These are phyloP conservation scores for Hypoxylon sp. DNA, from an alignment of 2,329 filamentous ascomycete genomes.

Conservation along the genomic window DNA sequence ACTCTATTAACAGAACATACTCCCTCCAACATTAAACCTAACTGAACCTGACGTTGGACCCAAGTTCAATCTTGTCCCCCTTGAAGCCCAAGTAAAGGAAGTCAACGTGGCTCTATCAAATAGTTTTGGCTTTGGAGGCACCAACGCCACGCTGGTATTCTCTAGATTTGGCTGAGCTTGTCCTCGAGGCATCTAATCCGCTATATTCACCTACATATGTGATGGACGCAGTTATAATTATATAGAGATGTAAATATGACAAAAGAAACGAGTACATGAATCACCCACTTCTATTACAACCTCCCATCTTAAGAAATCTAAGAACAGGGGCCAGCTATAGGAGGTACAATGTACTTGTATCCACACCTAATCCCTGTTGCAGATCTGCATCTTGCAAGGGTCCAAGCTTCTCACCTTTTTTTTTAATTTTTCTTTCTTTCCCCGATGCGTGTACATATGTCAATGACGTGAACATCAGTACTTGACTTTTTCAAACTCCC, in stretches of 20 bases:
- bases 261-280: slow-evolving; percentile 9
- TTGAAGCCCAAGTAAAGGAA: slow-evolving; percentile 76
- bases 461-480: slow-evolving; percentile 41
- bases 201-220: neutral
- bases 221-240: neutral
- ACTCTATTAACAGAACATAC: slow-evolving; percentile 69
- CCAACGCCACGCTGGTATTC: slow-evolving; percentile 92
- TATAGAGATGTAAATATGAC: slow-evolving; percentile 7
- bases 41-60: slow-evolving; percentile 75
- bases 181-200: neutral
- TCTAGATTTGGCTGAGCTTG: slow-evolving; percentile 52
- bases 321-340: no score
- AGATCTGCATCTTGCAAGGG: slow-evolving; percentile 31
- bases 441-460: slow-evolving; percentile 37
- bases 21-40: slow-evolving; percentile 92
- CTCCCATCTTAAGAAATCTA: no score
- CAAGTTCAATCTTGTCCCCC: slow-evolving; percentile 88
- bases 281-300: neutral
- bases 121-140: slow-evolving; percentile 98
- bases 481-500: slow-evolving; percentile 5
- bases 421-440: slow-evolving; percentile 23
- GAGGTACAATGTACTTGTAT: slow-evolving; percentile 25
- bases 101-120: slow-evolving; percentile 88
- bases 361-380: slow-evolving; percentile 32
- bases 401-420: slow-evolving; percentile 35